Evolutionary conservation across 2,329 filamentous ascomycete species (phyloP).

Genomic region (Penicillium thymicola): DNA sequence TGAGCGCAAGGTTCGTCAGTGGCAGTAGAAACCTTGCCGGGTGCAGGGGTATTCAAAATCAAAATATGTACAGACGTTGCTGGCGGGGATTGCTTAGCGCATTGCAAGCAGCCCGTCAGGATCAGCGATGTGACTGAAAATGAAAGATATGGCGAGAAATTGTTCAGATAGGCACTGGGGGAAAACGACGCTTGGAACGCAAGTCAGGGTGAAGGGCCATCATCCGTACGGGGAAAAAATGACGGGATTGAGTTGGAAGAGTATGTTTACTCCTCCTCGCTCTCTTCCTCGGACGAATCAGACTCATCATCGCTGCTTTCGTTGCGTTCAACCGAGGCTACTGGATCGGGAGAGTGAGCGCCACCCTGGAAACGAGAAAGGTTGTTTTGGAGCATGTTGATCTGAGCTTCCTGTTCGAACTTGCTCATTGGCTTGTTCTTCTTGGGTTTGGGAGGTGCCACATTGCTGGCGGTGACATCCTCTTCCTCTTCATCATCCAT

Average conservation of each 20-base stretch:
- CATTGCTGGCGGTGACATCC: conserved; percentile 31
- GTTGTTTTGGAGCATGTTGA: conserved; percentile 47
- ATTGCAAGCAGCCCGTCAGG: not conserved
- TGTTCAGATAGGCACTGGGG: not conserved
- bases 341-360: conserved; percentile 42
- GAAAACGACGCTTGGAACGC: conserved; percentile 23
- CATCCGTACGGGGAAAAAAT: not conserved
- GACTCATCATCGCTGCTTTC: conserved; percentile 48
- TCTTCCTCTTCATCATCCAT: conserved; percentile 47
- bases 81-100: not conserved
- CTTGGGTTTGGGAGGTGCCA: conserved; percentile 44
- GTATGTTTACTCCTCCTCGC: conserved; percentile 46
- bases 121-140: conserved; percentile 1
- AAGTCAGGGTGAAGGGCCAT: conserved; percentile 17
- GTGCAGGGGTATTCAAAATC: conserved; percentile 13
- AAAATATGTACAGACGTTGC: conserved; percentile 20
- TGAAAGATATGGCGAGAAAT: not conserved
- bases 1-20: conserved; percentile 11
- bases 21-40: conserved; percentile 5
- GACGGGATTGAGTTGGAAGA: not conserved
- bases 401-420: conserved; percentile 50
- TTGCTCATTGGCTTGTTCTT: conserved; percentile 54
- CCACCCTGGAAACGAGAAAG: conserved; percentile 46
- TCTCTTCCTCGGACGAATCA: conserved; percentile 47
- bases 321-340: conserved; percentile 43